Conservation (phyloP, 345 rosid genomes). For the Populus nigra region DNA sequence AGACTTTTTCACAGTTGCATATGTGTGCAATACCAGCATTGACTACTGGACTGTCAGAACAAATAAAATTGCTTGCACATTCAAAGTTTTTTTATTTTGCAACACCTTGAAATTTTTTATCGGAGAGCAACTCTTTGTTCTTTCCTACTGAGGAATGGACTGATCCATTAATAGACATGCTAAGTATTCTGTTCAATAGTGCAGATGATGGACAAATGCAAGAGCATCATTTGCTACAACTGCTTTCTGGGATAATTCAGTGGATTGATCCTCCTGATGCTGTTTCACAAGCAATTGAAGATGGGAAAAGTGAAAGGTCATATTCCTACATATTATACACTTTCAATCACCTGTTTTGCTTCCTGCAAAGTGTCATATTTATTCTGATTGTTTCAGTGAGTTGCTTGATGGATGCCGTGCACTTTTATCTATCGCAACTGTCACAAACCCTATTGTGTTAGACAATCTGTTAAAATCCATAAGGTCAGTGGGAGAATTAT, state of each 20-base stretch:
- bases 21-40: background rate
- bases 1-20: background rate
- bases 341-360: constrained; percentile 26
- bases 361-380: constrained; percentile 15
- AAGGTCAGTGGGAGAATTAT: constrained; percentile 47
- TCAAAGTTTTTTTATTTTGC: background rate
- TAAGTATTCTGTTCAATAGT: constrained; percentile 40
- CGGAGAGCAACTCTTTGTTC: no score
- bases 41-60: background rate
- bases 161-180: background rate
- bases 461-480: constrained; percentile 75
- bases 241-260: constrained; percentile 75
- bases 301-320: constrained; percentile 90
- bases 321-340: constrained; percentile 14
- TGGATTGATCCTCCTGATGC: constrained; percentile 93
- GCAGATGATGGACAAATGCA: constrained; percentile 67
- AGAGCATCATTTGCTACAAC: constrained; percentile 78
- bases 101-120: no score
- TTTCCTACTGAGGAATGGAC: no score
- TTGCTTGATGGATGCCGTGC: constrained; percentile 98
- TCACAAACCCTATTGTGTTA: constrained; percentile 62
- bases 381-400: constrained; percentile 57
- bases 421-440: constrained; percentile 74
- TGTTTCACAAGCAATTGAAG: constrained; percentile 72
- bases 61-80: background rate